Conservation (phyloP, 2,329 filamentous ascomycete genomes). For the Claviceps paspali region DNA sequence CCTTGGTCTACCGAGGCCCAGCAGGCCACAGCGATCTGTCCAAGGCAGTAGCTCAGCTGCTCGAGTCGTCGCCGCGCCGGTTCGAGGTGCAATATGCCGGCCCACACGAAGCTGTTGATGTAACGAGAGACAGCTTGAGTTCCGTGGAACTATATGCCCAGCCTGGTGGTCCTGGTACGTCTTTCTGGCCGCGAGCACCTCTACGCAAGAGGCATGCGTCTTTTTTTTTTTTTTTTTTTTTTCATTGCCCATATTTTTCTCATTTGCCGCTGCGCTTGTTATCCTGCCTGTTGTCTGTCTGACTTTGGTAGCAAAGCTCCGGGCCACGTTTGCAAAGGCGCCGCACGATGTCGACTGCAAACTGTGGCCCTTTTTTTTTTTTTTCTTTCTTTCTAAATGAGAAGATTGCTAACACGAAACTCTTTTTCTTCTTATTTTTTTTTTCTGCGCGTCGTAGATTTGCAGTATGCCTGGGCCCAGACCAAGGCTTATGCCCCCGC, state of each 20-base stretch:
- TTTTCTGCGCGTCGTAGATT: constrained; percentile 6
- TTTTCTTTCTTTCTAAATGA: too few species aligned
- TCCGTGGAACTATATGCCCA: constrained; percentile 10
- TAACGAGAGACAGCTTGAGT: constrained; percentile 7
- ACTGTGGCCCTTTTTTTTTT: too few species aligned
- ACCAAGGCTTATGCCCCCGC: constrained; percentile 7
- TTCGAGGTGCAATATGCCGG: constrained; percentile 11
- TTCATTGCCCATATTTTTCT: too few species aligned
- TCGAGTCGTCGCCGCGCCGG: constrained; percentile 9
- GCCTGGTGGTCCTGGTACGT: constrained; percentile 10
- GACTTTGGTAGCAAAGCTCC: too few species aligned
- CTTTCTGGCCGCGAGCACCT: too few species aligned
- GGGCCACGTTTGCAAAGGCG: too few species aligned
- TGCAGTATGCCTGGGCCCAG: constrained; percentile 9
- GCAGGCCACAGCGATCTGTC: constrained; percentile 9
- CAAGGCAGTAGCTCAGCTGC: constrained; percentile 9
- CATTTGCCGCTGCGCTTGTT: too few species aligned
- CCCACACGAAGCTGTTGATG: constrained; percentile 9
- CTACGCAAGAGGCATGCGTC: too few species aligned
- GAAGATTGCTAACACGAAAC: too few species aligned
- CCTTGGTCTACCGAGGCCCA: constrained; percentile 12
- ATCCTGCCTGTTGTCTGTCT: too few species aligned
- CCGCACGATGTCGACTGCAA: too few species aligned
- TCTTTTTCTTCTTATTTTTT: not conserved
- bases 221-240: too few species aligned